A percentile compares a stretch with the other conserved stretches of the same genome.
These are phyloP conservation scores for Cutaneotrichosporon cavernicola DNA, from an alignment of 1,284 basidiomycete genomes.

Conservation along the genomic window DNA sequence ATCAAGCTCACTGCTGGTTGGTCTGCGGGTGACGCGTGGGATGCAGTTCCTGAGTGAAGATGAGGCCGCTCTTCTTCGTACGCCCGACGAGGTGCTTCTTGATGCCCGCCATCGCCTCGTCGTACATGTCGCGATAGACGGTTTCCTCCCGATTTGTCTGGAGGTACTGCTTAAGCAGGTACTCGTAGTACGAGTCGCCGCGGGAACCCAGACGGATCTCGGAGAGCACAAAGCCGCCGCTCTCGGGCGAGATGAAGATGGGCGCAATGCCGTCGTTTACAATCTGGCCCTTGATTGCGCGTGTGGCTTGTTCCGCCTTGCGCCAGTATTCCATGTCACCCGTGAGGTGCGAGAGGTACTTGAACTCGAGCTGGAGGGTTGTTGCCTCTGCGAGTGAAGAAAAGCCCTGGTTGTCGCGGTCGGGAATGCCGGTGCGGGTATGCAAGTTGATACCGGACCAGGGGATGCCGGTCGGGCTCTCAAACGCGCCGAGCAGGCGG, in stretches of 20 bases:
- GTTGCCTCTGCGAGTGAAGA: conserved; percentile 81
- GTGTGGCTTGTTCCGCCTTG: conserved; percentile 68
- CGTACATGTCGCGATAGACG: conserved; percentile 85
- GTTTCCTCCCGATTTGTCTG: conserved; percentile 67
- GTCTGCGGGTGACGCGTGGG: conserved; percentile 42
- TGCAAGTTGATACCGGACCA: conserved; percentile 74
- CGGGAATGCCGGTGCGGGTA: conserved; percentile 63
- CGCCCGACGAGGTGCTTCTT: conserved; percentile 70
- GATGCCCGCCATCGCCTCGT: conserved; percentile 75
- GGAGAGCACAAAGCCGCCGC: conserved; percentile 69
- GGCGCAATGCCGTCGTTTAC: conserved; percentile 73
- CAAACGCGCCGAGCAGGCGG: conserved; percentile 79
- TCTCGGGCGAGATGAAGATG: conserved; percentile 73
- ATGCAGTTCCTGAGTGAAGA: conserved; percentile 77
- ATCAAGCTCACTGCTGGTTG: conserved; percentile 40
- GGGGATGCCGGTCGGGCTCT: conserved; percentile 78
- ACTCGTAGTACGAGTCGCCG: conserved; percentile 94
- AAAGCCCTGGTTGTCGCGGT: conserved; percentile 64
- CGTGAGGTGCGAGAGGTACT: conserved; percentile 79
- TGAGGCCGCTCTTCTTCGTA: conserved; percentile 61
- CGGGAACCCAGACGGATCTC: conserved; percentile 86
- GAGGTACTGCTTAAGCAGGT: conserved; percentile 70
- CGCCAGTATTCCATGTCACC: conserved; percentile 77
- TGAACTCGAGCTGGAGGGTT: conserved; percentile 83
- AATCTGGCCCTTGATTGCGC: conserved; percentile 56